These are phyloP conservation scores for Paragyromitra xinjiangensis DNA, from an alignment of 495 filamentous ascomycete species.

Conservation along the genomic window DNA sequence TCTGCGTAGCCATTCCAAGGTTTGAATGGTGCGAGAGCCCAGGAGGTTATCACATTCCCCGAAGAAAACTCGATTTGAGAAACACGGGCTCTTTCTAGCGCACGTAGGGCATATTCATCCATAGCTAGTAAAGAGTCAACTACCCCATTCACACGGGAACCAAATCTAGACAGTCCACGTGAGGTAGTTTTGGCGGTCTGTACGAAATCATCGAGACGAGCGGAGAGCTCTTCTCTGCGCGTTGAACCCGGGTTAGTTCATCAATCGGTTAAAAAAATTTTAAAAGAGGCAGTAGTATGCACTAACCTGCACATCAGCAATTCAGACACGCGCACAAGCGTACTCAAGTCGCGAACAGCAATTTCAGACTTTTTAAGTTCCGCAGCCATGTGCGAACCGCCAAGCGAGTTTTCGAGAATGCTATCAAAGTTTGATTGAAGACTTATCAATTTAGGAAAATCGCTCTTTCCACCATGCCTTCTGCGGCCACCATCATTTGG, in stretches of 20 bases:
- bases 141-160: slow-evolving; percentile 71
- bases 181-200: slow-evolving; percentile 45
- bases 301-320: slow-evolving; percentile 34
- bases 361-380: slow-evolving; percentile 53
- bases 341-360: slow-evolving; percentile 48
- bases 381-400: slow-evolving; percentile 60
- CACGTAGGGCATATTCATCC: slow-evolving; percentile 68
- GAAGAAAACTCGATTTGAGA: slow-evolving; percentile 16
- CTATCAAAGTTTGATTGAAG: slow-evolving; percentile 73
- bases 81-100: slow-evolving; percentile 35
- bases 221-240: slow-evolving; percentile 47
- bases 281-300: not conserved
- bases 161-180: slow-evolving; percentile 63
- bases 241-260: slow-evolving; percentile 14
- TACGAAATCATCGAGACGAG: slow-evolving; percentile 49
- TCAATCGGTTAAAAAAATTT: slow-evolving; percentile 5
- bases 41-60: slow-evolving; percentile 14
- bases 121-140: slow-evolving; percentile 74
- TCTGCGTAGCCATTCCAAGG: slow-evolving; percentile 2
- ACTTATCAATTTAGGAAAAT: slow-evolving; percentile 73
- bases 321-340: slow-evolving; percentile 42
- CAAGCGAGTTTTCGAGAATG: slow-evolving; percentile 68
- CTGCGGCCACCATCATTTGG: slow-evolving; percentile 7
- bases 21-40: slow-evolving; percentile 67
- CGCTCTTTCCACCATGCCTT: slow-evolving; percentile 59